phyloP scores from a whole-genome alignment of 2,329 filamentous ascomycete genomes.

The Drechslerella dactyloides region DNA sequence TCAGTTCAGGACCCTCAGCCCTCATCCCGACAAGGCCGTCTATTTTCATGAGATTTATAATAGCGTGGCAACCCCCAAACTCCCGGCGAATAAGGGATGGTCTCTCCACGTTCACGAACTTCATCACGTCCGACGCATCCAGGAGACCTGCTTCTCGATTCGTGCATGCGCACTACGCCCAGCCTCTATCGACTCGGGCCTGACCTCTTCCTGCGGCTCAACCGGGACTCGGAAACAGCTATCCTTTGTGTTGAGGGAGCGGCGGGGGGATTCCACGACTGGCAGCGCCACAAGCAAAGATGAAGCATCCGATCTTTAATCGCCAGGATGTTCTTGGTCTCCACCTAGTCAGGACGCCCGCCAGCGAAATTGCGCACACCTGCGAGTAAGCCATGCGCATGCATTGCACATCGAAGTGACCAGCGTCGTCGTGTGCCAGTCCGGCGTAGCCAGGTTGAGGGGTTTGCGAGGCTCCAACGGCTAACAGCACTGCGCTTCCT shows the following conservation, averaged over 20 bases:
- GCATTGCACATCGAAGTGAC: slow-evolving; percentile 4
- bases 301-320: slow-evolving; percentile 47
- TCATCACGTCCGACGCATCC: neutral
- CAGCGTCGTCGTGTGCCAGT: slow-evolving; percentile 18
- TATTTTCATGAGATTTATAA: slow-evolving; percentile 47
- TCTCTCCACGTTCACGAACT: slow-evolving; percentile 10
- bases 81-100: slow-evolving; percentile 30
- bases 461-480: slow-evolving; percentile 7
- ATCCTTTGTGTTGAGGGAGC: slow-evolving; percentile 46
- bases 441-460: neutral
- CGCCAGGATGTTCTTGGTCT: slow-evolving; percentile 46
- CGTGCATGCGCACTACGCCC: slow-evolving; percentile 1
- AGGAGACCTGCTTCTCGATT: neutral
- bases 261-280: slow-evolving; percentile 33
- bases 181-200: slow-evolving; percentile 7
- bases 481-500: slow-evolving; percentile 9
- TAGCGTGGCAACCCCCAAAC: slow-evolving; percentile 38
- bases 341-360: slow-evolving; percentile 41
- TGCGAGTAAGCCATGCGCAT: slow-evolving; percentile 46
- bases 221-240: slow-evolving; percentile 6
- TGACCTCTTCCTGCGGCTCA: slow-evolving; percentile 2
- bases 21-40: slow-evolving; percentile 39
- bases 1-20: slow-evolving; percentile 28
- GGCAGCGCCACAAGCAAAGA: slow-evolving; percentile 15
- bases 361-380: slow-evolving; percentile 44